Evolutionary conservation across 2,329 filamentous ascomycete species (phyloP), one percentile per base, ranked within the genome.

Genomic region (Coniochaeta pulveracea): DNA sequence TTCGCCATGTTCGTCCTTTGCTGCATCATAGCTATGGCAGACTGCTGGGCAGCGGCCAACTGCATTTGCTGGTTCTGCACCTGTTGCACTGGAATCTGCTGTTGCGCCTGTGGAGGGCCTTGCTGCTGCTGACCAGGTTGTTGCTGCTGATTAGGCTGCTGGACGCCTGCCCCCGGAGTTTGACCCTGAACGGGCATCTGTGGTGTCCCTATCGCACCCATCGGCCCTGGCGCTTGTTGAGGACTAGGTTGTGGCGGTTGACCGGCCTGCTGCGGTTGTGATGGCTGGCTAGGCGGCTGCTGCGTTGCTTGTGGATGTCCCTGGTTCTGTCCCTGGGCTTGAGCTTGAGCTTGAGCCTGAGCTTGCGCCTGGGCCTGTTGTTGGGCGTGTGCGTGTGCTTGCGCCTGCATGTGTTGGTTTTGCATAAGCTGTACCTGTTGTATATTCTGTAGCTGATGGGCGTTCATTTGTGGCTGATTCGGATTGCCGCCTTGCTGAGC

Each of bases 391-490:
- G 54, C 51, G 26, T 57, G 55, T 21, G 45, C 43, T 41, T 57
- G 54, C 38, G 55, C 41, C 27, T 56, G 51, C 33, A 31, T 10
- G n/a, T n/a, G n/a, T 8, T 26, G 24, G 11, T 17, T 19, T 10
- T 31, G 28, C 18, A 22, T 14, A 8, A 43, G 43, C 15, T 56
- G 54, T 9, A 62, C 60, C 35, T 63, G 60, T 23, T 57, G 56
- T 14, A 57, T 54, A 7, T 51, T 35, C 18, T 46, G 43, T 19
- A 31, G 19, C 22, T 29, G 27, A 37, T 61, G 59, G 37, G 26
- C 33, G 22, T 56, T 64, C 55, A 71, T 66, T 34, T 56, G 61
- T 17, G 53, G 58, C 40, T 72, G 69, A 14, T 61, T 62, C 16
- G 56, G 61, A 37, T 60, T 58, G 16, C 57, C 58, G 5, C 48